Conservation (phyloP, 2,329 filamentous ascomycete species). For the Penicillium griseofulvum region DNA sequence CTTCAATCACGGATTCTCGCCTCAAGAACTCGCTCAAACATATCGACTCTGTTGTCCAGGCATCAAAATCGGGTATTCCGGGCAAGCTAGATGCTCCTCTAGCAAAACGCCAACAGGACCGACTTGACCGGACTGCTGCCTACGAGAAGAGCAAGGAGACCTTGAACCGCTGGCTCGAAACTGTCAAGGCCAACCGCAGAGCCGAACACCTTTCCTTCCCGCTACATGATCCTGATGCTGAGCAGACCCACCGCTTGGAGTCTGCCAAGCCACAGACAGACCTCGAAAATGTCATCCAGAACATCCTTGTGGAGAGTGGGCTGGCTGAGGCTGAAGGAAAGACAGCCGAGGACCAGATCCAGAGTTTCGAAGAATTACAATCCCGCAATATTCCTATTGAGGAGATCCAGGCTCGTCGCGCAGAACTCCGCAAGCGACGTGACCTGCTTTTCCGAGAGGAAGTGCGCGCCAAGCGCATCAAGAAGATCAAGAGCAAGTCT, state of each 20-base stretch:
- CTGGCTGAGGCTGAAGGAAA: conserved; percentile 60
- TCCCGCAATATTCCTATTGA: conserved; percentile 70
- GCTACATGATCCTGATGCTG: conserved; percentile 67
- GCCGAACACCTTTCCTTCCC: conserved; percentile 91
- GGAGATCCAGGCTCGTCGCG: conserved; percentile 69
- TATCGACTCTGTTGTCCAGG: conserved; percentile 49
- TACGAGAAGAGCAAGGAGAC: conserved; percentile 91
- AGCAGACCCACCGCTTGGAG: conserved; percentile 54
- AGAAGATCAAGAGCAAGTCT: conserved; percentile 98
- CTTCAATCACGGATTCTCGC: conserved; percentile 68
- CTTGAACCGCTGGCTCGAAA: conserved; percentile 86
- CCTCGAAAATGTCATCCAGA: conserved; percentile 80
- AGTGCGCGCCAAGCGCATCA: conserved; percentile 83
- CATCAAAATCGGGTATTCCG: conserved; percentile 56
- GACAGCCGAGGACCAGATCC: conserved; percentile 61
- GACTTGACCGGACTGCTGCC: conserved; percentile 74
- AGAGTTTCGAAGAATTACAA: conserved; percentile 67
- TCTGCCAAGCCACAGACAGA: conserved; percentile 68
- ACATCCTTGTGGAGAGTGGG: conserved; percentile 86
- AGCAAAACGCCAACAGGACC: conserved; percentile 80
- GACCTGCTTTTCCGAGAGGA: conserved; percentile 88
- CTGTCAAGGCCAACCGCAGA: conserved; percentile 87
- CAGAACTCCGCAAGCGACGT: conserved; percentile 73
- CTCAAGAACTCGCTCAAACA: conserved; percentile 78
- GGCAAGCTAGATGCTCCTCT: conserved; percentile 80